phyloP scores from a whole-genome alignment of 2,329 filamentous ascomycete genomes.

The Colletotrichum tanaceti region DNA sequence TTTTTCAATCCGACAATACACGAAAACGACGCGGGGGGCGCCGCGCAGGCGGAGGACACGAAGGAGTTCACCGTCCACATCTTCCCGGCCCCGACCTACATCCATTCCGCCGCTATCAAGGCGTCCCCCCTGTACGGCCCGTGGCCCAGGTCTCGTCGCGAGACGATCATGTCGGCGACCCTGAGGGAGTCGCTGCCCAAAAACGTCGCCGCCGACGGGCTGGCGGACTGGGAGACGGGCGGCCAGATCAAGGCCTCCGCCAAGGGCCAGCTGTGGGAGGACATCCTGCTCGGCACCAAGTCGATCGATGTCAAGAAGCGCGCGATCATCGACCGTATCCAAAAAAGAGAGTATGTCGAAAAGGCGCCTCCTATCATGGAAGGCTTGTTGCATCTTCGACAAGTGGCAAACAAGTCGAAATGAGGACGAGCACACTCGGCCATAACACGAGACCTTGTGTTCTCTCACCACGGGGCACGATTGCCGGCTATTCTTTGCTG shows the following conservation, averaged over 20 bases:
- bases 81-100: constrained; percentile 53
- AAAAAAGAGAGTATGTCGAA: constrained; percentile 11
- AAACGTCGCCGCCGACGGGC: constrained; percentile 52
- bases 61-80: constrained; percentile 58
- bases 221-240: constrained; percentile 58
- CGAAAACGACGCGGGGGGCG: not conserved
- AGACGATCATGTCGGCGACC: constrained; percentile 49
- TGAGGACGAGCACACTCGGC: not conserved
- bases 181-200: constrained; percentile 55
- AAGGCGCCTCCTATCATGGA: constrained; percentile 31
- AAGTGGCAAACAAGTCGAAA: not conserved
- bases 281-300: constrained; percentile 38
- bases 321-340: constrained; percentile 28
- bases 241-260: constrained; percentile 43
- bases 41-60: constrained; percentile 36
- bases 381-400: constrained; percentile 35
- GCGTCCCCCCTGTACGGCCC: constrained; percentile 53
- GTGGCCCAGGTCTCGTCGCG: constrained; percentile 54
- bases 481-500: too few species aligned
- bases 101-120: constrained; percentile 53
- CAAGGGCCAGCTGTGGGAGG: constrained; percentile 43
- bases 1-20: constrained; percentile 7
- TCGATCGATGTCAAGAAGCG: constrained; percentile 31
- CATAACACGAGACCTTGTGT: not conserved
- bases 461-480: not conserved